Conservation (phyloP, 371 early-diverging fungal species). For the Mortierella sp. region DNA sequence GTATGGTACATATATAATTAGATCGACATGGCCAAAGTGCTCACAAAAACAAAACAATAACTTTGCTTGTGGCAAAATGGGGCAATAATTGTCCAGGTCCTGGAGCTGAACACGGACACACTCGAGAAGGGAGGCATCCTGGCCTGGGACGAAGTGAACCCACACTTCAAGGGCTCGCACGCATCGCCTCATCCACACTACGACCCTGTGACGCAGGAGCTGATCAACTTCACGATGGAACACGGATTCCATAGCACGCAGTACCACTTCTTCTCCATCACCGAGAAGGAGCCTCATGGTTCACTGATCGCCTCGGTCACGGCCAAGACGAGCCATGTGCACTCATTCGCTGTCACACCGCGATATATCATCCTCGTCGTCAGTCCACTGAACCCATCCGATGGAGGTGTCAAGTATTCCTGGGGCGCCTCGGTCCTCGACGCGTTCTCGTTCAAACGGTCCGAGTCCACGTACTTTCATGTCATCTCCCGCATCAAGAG, state of each 20-base stretch:
- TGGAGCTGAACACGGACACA: constrained; percentile 81
- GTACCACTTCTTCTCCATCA: constrained; percentile 74
- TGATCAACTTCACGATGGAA: constrained; percentile 80
- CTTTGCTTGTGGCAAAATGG: constrained; percentile 13
- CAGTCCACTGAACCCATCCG: constrained; percentile 30
- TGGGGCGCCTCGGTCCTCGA: constrained; percentile 80
- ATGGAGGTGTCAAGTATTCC: constrained; percentile 74
- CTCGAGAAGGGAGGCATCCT: constrained; percentile 75
- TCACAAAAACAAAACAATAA: constrained; percentile 4
- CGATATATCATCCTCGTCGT: constrained; percentile 75
- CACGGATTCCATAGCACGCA: constrained; percentile 72
- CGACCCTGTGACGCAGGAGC: constrained; percentile 76
- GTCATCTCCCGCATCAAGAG: constrained; percentile 76
- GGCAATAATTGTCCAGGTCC: constrained; percentile 62
- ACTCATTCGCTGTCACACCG: constrained; percentile 78
- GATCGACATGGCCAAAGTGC: background rate
- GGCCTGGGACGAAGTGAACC: constrained; percentile 75
- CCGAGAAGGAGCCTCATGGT: constrained; percentile 72
- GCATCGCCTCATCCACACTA: constrained; percentile 77
- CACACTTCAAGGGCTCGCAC: constrained; percentile 74
- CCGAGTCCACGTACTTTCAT: constrained; percentile 73
- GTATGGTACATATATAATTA: constrained; percentile 14
- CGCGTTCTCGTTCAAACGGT: constrained; percentile 68
- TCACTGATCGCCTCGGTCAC: constrained; percentile 70
- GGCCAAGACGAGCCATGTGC: constrained; percentile 75